Evolutionary conservation across 768 basidiomycete species (phyloP).

Genomic region (Hypholoma sublateritium): DNA sequence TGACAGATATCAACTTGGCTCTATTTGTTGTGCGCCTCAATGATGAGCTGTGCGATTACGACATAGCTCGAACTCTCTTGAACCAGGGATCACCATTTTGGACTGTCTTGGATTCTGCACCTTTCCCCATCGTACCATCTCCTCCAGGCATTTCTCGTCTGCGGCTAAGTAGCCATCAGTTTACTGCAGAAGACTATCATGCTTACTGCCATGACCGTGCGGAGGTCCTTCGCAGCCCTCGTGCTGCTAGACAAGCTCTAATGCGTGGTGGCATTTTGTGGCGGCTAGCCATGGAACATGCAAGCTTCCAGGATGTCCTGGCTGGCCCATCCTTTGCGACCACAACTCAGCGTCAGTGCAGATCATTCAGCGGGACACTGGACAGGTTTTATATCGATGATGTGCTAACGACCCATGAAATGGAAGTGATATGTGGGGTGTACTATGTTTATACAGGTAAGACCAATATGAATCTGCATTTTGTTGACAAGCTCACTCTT

Average conservation of each 20-base stretch:
- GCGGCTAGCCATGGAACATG: background rate
- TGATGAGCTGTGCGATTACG: background rate
- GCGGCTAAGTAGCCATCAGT: background rate
- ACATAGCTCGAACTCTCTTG: too few species aligned
- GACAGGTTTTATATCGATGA: background rate
- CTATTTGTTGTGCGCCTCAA: background rate
- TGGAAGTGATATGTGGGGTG: background rate
- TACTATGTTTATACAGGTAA: background rate
- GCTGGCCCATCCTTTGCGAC: background rate
- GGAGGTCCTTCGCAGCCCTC: background rate
- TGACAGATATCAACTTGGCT: background rate
- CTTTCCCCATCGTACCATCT: too few species aligned
- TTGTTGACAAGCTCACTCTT: background rate
- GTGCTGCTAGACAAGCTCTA: background rate
- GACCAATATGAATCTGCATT: background rate
- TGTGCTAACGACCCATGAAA: background rate
- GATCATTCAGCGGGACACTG: background rate
- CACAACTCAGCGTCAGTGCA: background rate
- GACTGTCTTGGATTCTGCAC: too few species aligned
- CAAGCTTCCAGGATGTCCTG: background rate
- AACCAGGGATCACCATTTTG: too few species aligned
- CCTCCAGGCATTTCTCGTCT: background rate
- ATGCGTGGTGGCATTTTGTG: background rate
- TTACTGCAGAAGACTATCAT: background rate
- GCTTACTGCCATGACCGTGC: background rate